Base-by-base conservation (phyloP, 768 basidiomycete species). In the Rhizopogon rudus region DNA sequence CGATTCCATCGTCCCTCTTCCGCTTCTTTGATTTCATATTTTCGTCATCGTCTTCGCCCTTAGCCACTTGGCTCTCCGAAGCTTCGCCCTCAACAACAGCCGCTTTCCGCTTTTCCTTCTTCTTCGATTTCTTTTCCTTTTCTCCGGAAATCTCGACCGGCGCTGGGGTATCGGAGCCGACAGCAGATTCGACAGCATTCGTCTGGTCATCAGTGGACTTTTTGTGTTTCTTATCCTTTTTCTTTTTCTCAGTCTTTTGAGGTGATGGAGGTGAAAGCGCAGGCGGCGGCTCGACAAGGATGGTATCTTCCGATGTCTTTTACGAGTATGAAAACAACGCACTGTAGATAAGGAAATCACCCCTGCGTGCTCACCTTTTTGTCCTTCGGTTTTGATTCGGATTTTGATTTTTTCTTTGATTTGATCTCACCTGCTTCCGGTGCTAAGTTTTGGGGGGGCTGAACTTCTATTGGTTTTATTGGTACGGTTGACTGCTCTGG, bases 11-110 rank as follows among this genome's bases (percentile, higher is more conserved):
- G 45, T 58, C 53, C 61, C 64, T 67, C 57, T 67, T 73, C 50
- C 71, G 71, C 58, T 74, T 77, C 57, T 70, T 75, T 40, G 61
- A 64, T 57, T 65, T 65, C 3, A 33, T 29, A 33, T 45, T 54
- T 39, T 59, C 44, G 7, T 31, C 48, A 37, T 39, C 55, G 37
- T 56, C 46, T 45, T 60, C 62, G 37, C 57, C 43, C 2, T 40
- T 12, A 44, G 22, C 35, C 44, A 16, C 16, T 33, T 51, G 49
- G 22, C 39, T 40, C 56, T 74, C 76, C 6, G 62, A 40, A 10
- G 29, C 43, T 13, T 49, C 35, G 46, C 51, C 56, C 58, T 61
- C 62, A 5, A 42, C 56, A 28, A 7, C 50, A 40, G 39, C 56
- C 20, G 52, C 44, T 25, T 63, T 60, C 17, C 53, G 57, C 16